Evolutionary conservation across 1,284 basidiomycete species (phyloP).

Genomic region (Schizophyllum amplum): DNA sequence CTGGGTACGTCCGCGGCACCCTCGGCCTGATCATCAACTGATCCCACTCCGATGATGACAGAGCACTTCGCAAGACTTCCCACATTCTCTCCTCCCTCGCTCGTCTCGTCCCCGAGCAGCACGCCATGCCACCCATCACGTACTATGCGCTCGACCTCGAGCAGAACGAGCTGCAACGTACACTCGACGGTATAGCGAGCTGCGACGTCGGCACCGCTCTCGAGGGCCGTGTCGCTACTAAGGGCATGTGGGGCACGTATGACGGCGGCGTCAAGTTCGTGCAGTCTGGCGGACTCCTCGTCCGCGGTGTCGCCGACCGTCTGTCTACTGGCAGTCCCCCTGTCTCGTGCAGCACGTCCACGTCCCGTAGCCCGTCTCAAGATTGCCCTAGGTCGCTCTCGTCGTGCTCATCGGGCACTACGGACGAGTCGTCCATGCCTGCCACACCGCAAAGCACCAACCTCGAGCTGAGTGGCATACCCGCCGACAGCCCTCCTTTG

Average conservation of each 20-base stretch:
- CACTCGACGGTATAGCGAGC: constrained; percentile 60
- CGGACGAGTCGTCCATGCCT: too few species aligned
- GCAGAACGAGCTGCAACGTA: constrained; percentile 76
- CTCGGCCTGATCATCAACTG: too few species aligned
- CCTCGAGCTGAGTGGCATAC: too few species aligned
- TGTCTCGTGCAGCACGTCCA: too few species aligned
- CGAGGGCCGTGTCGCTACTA: constrained; percentile 62
- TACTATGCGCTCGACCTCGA: constrained; percentile 96
- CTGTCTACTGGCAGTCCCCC: too few species aligned
- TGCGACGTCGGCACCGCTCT: constrained; percentile 60
- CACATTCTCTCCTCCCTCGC: constrained; percentile 77
- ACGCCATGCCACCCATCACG: constrained; percentile 47
- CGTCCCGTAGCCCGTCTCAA: too few species aligned
- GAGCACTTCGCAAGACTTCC: constrained; percentile 86
- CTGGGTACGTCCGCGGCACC: constrained; percentile 53
- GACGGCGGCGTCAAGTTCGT: constrained; percentile 72
- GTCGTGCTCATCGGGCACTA: too few species aligned
- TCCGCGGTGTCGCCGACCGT: too few species aligned
- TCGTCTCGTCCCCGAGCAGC: constrained; percentile 29
- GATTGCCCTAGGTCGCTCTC: too few species aligned
- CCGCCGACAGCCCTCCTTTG: constrained; percentile 46
- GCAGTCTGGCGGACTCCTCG: constrained; percentile 45
- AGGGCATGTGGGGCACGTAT: constrained; percentile 87
- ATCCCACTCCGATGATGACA: constrained; percentile 23
- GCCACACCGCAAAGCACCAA: too few species aligned